These are phyloP conservation scores for Echeveria elegans DNA, from an alignment of 164 flowering plant genomes.

Conservation along the genomic window DNA sequence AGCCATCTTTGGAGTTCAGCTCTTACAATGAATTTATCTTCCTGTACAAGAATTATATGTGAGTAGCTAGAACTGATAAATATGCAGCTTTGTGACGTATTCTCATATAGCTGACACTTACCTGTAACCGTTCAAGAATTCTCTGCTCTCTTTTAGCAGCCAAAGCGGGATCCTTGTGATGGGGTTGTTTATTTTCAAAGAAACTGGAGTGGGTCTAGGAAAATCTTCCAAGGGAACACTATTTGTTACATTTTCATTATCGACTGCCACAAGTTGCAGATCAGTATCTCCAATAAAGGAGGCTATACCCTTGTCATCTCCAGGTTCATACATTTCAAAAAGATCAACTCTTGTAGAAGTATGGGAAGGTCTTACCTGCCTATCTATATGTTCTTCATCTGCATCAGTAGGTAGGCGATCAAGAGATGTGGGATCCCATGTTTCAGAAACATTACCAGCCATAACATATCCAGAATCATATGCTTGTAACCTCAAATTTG, in stretches of 20 bases:
- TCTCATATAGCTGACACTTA: slow-evolving; percentile 5
- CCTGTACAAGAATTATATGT: slow-evolving; percentile 33
- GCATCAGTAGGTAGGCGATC: slow-evolving; percentile 15
- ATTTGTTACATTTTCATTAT: slow-evolving; percentile 14
- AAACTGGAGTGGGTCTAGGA: slow-evolving; percentile 14
- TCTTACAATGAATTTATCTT: slow-evolving; percentile 54
- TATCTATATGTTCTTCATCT: slow-evolving; percentile 14
- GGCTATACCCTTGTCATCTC: not conserved
- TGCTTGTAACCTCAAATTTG: slow-evolving; percentile 2
- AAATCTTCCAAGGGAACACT: slow-evolving; percentile 18
- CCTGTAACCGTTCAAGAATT: slow-evolving; percentile 60
- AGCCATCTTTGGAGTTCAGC: slow-evolving; percentile 75
- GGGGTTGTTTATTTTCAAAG: slow-evolving; percentile 22
- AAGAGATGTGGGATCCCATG: slow-evolving; percentile 19
- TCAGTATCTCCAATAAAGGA: not conserved
- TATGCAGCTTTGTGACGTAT: not conserved
- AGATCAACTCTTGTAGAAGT: slow-evolving; percentile 18
- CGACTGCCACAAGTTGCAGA: slow-evolving; percentile 20
- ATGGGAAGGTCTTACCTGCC: slow-evolving; percentile 11
- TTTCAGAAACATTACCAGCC: slow-evolving; percentile 14
- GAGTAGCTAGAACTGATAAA: not conserved
- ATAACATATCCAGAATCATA: slow-evolving; percentile 12
- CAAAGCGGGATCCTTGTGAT: slow-evolving; percentile 33
- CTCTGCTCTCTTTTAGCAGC: slow-evolving; percentile 46
- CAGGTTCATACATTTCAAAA: not conserved